These are phyloP conservation scores for Diversispora epigaea DNA, from an alignment of 192 early-diverging fungal species.

Conservation along the genomic window DNA sequence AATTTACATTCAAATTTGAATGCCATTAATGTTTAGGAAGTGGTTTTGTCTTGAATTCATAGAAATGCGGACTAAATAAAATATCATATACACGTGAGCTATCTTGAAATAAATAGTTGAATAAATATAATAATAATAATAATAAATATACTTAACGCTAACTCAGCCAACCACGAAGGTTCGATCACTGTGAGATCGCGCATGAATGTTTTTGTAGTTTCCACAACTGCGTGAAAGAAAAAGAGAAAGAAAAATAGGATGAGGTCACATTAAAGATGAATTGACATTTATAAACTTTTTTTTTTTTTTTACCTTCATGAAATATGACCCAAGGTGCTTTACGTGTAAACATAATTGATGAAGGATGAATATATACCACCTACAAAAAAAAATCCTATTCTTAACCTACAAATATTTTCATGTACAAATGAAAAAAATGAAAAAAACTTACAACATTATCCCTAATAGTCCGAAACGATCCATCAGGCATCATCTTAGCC, in stretches of 20 bases:
- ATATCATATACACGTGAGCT: background rate
- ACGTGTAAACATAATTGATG: constrained; percentile 87
- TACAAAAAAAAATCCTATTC: background rate
- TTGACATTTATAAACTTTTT: background rate
- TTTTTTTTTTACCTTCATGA: constrained; percentile 61
- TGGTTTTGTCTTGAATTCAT: constrained; percentile 9
- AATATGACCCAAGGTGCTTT: constrained; percentile 93
- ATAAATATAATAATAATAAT: background rate
- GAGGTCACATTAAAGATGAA: background rate
- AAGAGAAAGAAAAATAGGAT: background rate
- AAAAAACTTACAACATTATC: constrained; percentile 51
- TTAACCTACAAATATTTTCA: background rate
- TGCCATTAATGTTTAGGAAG: no score
- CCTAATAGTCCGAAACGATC: constrained; percentile 64
- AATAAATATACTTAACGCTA: constrained; percentile 49
- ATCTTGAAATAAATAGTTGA: background rate
- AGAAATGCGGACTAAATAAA: constrained; percentile 31
- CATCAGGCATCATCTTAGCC: constrained; percentile 65
- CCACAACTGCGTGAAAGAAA: constrained; percentile 62
- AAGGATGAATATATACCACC: constrained; percentile 79
- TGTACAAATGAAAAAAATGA: background rate
- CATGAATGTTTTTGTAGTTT: constrained; percentile 97
- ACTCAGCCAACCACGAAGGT: constrained; percentile 91
- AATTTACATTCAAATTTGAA: no score
- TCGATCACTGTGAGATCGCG: constrained; percentile 92